Evolutionary conservation across 2,329 filamentous ascomycete species (phyloP).

Genomic region (Aureobasidium mangrovei): DNA sequence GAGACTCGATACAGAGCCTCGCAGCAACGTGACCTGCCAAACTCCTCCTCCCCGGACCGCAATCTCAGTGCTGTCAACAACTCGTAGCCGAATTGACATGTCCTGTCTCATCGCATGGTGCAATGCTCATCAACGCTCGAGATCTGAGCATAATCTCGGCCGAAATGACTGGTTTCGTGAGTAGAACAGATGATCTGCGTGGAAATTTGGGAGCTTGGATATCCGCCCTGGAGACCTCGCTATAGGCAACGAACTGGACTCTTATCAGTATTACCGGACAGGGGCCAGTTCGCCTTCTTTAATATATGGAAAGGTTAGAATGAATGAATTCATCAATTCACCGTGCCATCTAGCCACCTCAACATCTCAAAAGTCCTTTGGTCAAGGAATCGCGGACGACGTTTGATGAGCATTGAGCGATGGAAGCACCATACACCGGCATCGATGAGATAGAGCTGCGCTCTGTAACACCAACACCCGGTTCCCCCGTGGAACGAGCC

Average conservation of each 20-base stretch:
- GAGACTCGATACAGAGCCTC: constrained; percentile 1
- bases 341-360: background rate
- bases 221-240: background rate
- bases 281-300: background rate
- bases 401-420: no score
- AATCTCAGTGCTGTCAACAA: background rate
- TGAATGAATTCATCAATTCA: background rate
- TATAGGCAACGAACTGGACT: background rate
- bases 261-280: background rate
- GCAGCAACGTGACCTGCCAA: constrained; percentile 6
- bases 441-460: no score
- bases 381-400: background rate
- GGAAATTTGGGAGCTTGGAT: background rate
- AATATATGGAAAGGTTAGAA: constrained; percentile 1
- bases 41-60: background rate
- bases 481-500: no score
- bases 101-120: background rate
- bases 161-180: background rate
- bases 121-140: background rate
- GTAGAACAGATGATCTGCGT: background rate
- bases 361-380: background rate
- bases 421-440: no score
- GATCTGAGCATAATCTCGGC: background rate
- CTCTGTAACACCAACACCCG: no score
- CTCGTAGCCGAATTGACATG: background rate